Percentiles rank a stretch among this genome's conserved stretches.
Conservation (phyloP, 169 alveolate genomes). For the Cryptosporidium ryanae region DNA sequence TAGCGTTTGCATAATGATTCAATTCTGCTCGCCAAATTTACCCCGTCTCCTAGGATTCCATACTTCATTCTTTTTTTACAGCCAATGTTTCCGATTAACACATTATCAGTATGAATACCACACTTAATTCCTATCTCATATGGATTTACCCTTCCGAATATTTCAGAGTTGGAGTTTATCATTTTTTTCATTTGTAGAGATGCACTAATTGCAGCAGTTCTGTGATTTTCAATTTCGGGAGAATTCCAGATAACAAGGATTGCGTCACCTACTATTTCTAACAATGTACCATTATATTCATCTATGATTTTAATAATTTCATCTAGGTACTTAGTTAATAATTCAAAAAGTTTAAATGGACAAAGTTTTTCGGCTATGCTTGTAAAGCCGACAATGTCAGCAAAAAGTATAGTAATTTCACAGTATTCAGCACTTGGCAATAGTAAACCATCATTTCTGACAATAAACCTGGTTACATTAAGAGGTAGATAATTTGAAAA, state of each 20-base stretch:
- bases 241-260: conserved; percentile 75
- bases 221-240: conserved; percentile 64
- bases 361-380: conserved; percentile 30
- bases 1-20: conserved; percentile 66
- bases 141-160: neutral
- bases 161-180: conserved; percentile 7
- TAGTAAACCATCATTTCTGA: conserved; percentile 1
- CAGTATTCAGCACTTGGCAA: neutral
- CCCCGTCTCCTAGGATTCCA: conserved; percentile 76
- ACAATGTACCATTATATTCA: conserved; percentile 42
- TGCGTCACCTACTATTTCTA: conserved; percentile 75
- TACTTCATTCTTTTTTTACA: conserved; percentile 72
- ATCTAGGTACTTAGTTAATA: conserved; percentile 46
- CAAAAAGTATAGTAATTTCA: conserved; percentile 60
- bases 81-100: conserved; percentile 74
- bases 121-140: conserved; percentile 49
- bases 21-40: conserved; percentile 74
- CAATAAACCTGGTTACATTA: neutral
- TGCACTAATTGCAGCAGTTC: conserved; percentile 47
- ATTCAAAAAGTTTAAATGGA: conserved; percentile 25
- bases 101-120: conserved; percentile 66
- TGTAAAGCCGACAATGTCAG: conserved; percentile 70
- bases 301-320: conserved; percentile 43
- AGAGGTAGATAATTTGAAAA: conserved; percentile 55
- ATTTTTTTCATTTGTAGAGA: conserved; percentile 59